phyloP scores from a whole-genome alignment of 768 basidiomycete genomes.

The Kondoa malvinella region DNA sequence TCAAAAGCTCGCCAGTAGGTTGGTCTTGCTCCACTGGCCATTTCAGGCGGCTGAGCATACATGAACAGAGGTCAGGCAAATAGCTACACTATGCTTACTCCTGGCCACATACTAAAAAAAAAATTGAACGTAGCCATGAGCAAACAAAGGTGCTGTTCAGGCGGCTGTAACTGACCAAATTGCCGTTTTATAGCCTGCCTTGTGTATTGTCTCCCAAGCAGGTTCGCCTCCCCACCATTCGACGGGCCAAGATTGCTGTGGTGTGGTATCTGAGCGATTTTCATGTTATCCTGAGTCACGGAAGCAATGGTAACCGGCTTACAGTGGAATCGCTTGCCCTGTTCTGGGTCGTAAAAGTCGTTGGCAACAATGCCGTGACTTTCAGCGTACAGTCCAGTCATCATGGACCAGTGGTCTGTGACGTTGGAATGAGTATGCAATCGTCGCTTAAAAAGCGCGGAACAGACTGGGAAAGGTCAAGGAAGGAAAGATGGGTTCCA shows the following conservation, averaged over 20 bases:
- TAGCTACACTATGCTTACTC: too few relatives aligned
- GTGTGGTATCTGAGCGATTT: neutral
- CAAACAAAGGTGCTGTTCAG: too few relatives aligned
- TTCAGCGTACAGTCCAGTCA: conserved; percentile 81
- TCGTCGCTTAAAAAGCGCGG: conserved; percentile 1
- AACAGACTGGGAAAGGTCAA: conserved; percentile 80
- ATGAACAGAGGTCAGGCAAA: too few relatives aligned
- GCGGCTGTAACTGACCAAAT: too few relatives aligned
- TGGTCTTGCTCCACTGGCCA: neutral
- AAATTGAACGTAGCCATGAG: too few relatives aligned
- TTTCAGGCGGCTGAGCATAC: conserved; percentile 46
- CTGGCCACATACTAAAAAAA: too few relatives aligned
- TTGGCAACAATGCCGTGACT: conserved; percentile 84
- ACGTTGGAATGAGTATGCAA: conserved; percentile 27
- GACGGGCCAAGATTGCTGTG: conserved; percentile 39
- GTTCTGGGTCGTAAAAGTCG: conserved; percentile 69
- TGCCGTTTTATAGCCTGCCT: conserved; percentile 55
- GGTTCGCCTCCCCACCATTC: conserved; percentile 47
- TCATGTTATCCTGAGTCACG: too few relatives aligned
- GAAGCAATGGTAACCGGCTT: too few relatives aligned
- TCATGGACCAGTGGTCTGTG: conserved; percentile 75
- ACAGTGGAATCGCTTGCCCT: conserved; percentile 52
- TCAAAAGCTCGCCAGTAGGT: conserved; percentile 15
- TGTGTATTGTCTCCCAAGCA: conserved; percentile 76
- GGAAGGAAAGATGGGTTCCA: conserved; percentile 38